Conservation (phyloP, 2,329 filamentous ascomycete genomes). For the Tolypocladium guangdongense region DNA sequence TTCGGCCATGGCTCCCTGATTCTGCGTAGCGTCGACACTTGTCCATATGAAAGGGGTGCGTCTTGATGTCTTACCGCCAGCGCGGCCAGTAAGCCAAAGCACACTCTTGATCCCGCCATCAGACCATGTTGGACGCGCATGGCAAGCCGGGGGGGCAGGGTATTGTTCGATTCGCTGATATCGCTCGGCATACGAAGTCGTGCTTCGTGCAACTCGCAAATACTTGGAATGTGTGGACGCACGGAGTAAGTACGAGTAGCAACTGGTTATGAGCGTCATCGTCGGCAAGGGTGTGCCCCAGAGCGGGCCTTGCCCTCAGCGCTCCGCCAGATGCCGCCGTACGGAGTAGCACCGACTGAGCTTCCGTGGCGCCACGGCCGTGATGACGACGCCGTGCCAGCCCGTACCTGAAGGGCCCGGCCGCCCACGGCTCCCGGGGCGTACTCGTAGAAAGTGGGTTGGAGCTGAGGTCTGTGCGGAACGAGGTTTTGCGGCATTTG, state of each 20-base stretch:
- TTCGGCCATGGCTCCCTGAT: background rate
- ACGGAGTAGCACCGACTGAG: background rate
- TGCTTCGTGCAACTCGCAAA: background rate
- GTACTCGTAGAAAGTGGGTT: background rate
- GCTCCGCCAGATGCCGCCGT: background rate
- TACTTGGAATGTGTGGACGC: too few species aligned
- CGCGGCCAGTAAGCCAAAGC: background rate
- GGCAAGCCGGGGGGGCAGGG: too few species aligned
- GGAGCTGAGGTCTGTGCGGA: background rate
- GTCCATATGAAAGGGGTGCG: background rate
- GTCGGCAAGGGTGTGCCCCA: background rate
- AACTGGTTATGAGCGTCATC: too few species aligned
- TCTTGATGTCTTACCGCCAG: background rate
- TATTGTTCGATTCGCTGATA: background rate
- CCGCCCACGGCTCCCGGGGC: background rate
- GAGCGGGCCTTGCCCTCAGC: background rate
- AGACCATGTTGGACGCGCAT: background rate
- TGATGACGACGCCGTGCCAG: too few species aligned
- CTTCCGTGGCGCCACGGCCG: background rate
- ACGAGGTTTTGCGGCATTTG: background rate
- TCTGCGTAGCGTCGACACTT: background rate
- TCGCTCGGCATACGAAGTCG: background rate
- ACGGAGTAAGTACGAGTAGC: too few species aligned
- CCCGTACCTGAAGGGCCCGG: background rate
- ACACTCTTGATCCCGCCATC: background rate